Evolutionary conservation across 306 rosid genomes (phyloP), one percentile per base, ranked within the genome.

Genomic region (Rubus idaeus): DNA sequence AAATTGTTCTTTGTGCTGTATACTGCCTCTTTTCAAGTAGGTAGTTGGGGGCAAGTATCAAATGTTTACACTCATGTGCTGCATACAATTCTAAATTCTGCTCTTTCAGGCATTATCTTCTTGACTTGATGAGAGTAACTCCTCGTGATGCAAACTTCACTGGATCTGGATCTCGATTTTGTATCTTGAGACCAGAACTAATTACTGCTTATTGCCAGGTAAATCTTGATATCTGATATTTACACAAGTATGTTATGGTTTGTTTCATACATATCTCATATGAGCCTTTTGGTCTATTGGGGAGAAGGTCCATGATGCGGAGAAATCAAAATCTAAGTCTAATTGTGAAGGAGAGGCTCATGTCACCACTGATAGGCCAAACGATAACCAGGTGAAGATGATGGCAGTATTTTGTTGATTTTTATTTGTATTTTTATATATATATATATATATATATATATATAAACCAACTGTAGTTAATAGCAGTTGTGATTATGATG

Each of bases 121-220:
- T 96, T 9, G 99, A 96, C 84, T 84, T 96, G 86, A 92, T 96
- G 97, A 89, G 99, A 82, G 97, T 93, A 62, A 92, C 99, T 70
- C 99, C 99, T 53, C 96, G 97, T 58, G 98, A 96, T 91, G 97
- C 97, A 65, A 96, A 92, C 82, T 89, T 86, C 79, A 89, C 86
- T 75, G 97, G 98, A 72, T 84, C 91, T 66, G 90, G 98, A 52
- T 92, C 98, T 49, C 91, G 98, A 77, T 96, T 90, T 81, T 89
- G 96, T 80, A 91, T 96, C 26, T 75, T 96, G 85, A 91, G 99
- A 78, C 90, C 93, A 62, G 99, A 96, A 84, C 84, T 96, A 73
- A 91, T 96, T 78, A 87, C 91, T 53, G 90, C 91, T 13, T 96
- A 80, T 87, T 91, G 90, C 83, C 98, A 92, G 96, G 99, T 91